These are phyloP conservation scores for Botrytis fragariae DNA, from an alignment of 2,329 filamentous ascomycete species.

Conservation along the genomic window DNA sequence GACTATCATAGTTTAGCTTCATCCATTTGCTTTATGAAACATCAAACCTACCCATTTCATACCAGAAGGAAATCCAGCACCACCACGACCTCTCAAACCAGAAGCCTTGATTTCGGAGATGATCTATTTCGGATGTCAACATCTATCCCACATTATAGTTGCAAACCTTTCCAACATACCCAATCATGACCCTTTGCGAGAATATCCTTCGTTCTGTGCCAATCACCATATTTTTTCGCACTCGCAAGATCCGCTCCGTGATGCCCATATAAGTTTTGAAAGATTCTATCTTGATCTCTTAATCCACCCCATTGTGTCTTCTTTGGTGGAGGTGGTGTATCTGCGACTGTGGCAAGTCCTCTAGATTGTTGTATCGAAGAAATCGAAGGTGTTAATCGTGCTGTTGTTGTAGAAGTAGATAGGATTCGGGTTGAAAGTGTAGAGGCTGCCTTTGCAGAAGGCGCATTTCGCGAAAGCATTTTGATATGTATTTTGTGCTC, in stretches of 20 bases:
- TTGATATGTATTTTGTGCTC: constrained; percentile 37
- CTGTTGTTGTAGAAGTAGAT: constrained; percentile 33
- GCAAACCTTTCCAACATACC: constrained; percentile 45
- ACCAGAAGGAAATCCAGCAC: constrained; percentile 95
- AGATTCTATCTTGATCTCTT: constrained; percentile 96
- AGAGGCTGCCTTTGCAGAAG: constrained; percentile 36
- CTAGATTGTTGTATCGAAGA: constrained; percentile 56
- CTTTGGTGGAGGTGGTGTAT: constrained; percentile 63
- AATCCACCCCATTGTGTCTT: constrained; percentile 77
- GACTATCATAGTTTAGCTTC: constrained; percentile 55
- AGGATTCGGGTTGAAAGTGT: constrained; percentile 36
- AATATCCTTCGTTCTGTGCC: constrained; percentile 99
- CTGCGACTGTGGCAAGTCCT: constrained; percentile 78
- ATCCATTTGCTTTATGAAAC: constrained; percentile 20
- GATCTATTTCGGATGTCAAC: constrained; percentile 55
- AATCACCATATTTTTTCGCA: constrained; percentile 97
- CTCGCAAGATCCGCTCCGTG: constrained; percentile 88
- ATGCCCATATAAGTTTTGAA: constrained; percentile 96
- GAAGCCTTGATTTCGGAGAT: constrained; percentile 97
- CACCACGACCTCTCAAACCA: constrained; percentile 90
- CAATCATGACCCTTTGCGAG: constrained; percentile 95
- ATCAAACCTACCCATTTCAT: constrained; percentile 86
- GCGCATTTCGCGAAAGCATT: constrained; percentile 41
- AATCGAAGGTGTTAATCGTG: constrained; percentile 39
- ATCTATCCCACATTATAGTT: constrained; percentile 5